Conservation (phyloP, 2,329 filamentous ascomycete species). For the Lecanicillium sp. region DNA sequence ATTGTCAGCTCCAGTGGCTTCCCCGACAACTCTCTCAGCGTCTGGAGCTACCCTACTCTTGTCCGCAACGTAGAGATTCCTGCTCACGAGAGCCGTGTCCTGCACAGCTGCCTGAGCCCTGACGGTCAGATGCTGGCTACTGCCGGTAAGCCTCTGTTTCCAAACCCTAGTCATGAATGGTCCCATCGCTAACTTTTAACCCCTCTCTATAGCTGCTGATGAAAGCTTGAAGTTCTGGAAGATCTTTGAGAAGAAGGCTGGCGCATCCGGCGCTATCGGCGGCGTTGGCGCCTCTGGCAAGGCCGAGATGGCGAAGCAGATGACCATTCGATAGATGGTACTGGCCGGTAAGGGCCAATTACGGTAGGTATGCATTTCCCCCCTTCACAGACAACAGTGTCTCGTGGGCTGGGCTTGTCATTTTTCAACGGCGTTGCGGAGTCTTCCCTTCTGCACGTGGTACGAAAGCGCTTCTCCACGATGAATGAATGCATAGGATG, state of each 20-base stretch:
- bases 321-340: slow-evolving; percentile 71
- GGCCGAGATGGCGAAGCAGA: slow-evolving; percentile 85
- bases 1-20: slow-evolving; percentile 96
- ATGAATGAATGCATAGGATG: slow-evolving; percentile 22
- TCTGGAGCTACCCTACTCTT: slow-evolving; percentile 97
- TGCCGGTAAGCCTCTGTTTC: slow-evolving; percentile 50
- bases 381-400: slow-evolving; percentile 29
- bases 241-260: slow-evolving; percentile 97
- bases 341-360: slow-evolving; percentile 16
- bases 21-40: slow-evolving; percentile 97
- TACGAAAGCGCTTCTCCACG: slow-evolving; percentile 42
- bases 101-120: slow-evolving; percentile 94
- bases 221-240: slow-evolving; percentile 99
- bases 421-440: slow-evolving; percentile 45
- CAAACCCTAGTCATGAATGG: not conserved
- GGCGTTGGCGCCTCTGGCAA: slow-evolving; percentile 65
- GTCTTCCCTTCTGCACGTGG: slow-evolving; percentile 36
- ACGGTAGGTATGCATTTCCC: slow-evolving; percentile 40
- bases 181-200: no score
- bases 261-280: slow-evolving; percentile 56
- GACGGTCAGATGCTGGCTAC: slow-evolving; percentile 98
- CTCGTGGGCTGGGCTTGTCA: slow-evolving; percentile 30
- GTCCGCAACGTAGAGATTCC: slow-evolving; percentile 98
- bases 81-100: slow-evolving; percentile 90
- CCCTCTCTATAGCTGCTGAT: slow-evolving; percentile 59